Evolutionary conservation across 352 stramenopile genomes (phyloP).

Genomic region (Globisporangium irregulare): DNA sequence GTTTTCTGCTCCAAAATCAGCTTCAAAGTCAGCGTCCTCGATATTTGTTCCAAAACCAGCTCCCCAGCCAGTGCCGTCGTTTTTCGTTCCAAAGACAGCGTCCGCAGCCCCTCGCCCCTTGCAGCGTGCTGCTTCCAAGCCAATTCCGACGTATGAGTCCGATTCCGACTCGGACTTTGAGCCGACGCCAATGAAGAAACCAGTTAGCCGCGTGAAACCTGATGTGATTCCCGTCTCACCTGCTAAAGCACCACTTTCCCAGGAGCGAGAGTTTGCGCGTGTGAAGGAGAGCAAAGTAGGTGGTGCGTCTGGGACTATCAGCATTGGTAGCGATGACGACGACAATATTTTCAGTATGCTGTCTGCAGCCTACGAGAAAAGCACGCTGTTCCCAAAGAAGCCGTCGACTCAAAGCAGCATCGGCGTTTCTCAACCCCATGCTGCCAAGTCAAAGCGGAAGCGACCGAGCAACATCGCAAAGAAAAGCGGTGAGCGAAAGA

Average conservation of each 20-base stretch:
- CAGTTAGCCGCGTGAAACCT: not conserved
- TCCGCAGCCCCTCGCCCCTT: not conserved
- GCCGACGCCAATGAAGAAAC: not conserved
- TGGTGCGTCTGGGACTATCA: not conserved
- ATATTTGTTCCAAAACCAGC: not conserved
- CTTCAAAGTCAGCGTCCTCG: not conserved
- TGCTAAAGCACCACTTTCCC: not conserved
- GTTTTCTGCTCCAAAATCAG: not conserved
- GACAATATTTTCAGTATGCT: not conserved
- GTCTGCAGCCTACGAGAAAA: not conserved
- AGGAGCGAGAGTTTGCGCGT: not conserved
- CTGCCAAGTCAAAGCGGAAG: conserved; percentile 14
- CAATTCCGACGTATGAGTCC: conserved; percentile 13
- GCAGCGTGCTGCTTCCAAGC: not conserved
- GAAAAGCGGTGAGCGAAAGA: conserved; percentile 15
- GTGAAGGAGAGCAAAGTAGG: not conserved
- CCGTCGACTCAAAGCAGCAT: not conserved
- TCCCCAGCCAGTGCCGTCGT: not conserved
- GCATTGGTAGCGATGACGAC: conserved; percentile 11
- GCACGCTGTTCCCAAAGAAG: conserved; percentile 4
- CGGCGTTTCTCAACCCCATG: not conserved
- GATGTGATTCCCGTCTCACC: not conserved
- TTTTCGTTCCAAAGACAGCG: not conserved
- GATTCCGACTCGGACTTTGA: conserved; percentile 16
- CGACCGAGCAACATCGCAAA: conserved; percentile 13